phyloP scores from a whole-genome alignment of 495 filamentous ascomycete genomes.

The Xylaria intraflava region DNA sequence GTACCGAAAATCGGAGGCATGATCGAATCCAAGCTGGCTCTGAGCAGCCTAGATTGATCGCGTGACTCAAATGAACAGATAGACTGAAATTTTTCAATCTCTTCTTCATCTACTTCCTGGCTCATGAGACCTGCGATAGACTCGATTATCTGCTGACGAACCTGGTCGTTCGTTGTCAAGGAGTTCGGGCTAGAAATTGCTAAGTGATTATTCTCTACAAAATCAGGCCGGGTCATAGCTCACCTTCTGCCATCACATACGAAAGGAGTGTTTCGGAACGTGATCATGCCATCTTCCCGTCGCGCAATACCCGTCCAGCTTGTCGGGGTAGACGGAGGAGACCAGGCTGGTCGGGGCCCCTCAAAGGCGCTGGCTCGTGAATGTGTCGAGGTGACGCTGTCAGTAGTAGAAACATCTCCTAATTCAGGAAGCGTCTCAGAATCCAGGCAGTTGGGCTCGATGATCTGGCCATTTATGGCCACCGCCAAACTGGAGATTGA shows the following conservation, averaged over 20 bases:
- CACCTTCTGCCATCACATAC: constrained; percentile 17
- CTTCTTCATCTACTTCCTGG: neutral
- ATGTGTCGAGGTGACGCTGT: neutral
- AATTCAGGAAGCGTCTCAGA: neutral
- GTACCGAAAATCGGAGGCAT: constrained; percentile 16
- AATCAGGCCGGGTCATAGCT: neutral
- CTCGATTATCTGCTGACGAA: neutral
- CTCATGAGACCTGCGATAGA: neutral
- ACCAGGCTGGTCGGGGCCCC: constrained; percentile 11
- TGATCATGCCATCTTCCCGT: neutral
- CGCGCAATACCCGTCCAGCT: neutral
- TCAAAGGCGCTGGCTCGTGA: neutral
- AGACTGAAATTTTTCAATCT: constrained; percentile 3
- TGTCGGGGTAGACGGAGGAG: constrained; percentile 15
- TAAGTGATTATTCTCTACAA: neutral
- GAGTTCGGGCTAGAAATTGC: constrained; percentile 11
- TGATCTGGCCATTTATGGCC: neutral
- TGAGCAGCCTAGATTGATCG: neutral
- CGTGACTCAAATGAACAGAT: neutral
- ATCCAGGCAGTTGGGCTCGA: neutral
- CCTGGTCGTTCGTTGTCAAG: constrained; percentile 14
- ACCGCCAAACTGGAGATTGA: neutral
- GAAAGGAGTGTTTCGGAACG: neutral
- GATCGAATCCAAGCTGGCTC: constrained; percentile 15
- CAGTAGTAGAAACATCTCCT: neutral